Conservation (phyloP, 163 green algal species). For the Picocystis sp. region DNA sequence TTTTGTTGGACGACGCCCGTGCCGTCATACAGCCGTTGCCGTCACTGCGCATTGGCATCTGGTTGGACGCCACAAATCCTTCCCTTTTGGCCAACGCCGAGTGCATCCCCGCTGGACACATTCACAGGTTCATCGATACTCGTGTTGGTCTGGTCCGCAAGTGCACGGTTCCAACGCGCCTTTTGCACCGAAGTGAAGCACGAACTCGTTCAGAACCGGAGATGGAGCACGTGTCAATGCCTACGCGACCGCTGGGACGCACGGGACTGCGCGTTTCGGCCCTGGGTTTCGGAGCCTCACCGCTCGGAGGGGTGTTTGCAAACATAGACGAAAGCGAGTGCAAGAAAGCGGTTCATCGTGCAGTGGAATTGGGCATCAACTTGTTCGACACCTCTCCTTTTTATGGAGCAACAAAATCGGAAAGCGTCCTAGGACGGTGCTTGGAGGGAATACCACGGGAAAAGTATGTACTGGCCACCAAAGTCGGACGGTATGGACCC, state of each 20-base stretch:
- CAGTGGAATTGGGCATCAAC: constrained; percentile 72
- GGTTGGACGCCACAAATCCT: too few species aligned
- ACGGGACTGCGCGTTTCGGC: constrained; percentile 73
- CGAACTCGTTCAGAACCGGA: neutral
- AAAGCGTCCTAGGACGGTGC: constrained; percentile 53
- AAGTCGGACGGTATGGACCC: constrained; percentile 69
- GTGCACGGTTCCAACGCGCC: too few species aligned
- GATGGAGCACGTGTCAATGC: constrained; percentile 23
- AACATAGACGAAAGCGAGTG: constrained; percentile 47
- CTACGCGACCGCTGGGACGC: constrained; percentile 41
- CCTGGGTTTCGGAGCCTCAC: constrained; percentile 74
- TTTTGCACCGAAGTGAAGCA: too few species aligned
- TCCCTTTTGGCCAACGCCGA: too few species aligned
- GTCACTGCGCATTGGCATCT: too few species aligned
- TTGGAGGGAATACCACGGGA: constrained; percentile 56
- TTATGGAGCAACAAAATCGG: constrained; percentile 54
- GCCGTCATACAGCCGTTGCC: too few species aligned
- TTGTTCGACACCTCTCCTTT: constrained; percentile 89
- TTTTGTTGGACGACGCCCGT: too few species aligned
- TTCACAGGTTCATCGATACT: too few species aligned
- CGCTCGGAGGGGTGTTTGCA: constrained; percentile 66
- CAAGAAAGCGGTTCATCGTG: constrained; percentile 49
- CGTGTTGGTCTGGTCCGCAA: too few species aligned
- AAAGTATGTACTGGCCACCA: constrained; percentile 69
- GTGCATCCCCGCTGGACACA: too few species aligned